phyloP scores from a whole-genome alignment of 1,284 basidiomycete genomes.

The Ceratobasidium sp. region DNA sequence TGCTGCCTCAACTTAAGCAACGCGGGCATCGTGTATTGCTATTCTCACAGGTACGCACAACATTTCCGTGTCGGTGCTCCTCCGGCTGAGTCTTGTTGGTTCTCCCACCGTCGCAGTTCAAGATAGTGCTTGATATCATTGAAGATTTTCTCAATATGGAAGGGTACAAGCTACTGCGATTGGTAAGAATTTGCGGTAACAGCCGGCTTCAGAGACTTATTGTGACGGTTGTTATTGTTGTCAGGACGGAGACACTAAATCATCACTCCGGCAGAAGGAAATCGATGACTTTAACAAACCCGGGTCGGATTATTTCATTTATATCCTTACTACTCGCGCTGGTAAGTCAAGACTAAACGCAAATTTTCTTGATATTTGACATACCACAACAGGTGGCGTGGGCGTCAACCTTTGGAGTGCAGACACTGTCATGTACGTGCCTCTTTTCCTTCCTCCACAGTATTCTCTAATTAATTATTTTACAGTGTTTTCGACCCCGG shows the following conservation, averaged over 20 bases:
- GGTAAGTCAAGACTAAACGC: constrained; percentile 84
- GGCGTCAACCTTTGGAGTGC: constrained; percentile 62
- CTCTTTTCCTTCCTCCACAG: background rate
- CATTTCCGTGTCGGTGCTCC: background rate
- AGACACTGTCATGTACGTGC: constrained; percentile 79
- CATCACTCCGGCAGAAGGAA: constrained; percentile 86
- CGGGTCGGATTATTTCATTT: constrained; percentile 88
- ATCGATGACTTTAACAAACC: constrained; percentile 95
- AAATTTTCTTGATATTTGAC: background rate
- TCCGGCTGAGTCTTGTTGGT: background rate
- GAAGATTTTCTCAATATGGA: constrained; percentile 90
- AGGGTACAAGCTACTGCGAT: constrained; percentile 87
- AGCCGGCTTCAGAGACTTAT: background rate
- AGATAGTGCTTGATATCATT: constrained; percentile 88
- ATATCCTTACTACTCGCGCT: constrained; percentile 92
- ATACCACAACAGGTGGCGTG: constrained; percentile 56
- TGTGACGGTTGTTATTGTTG: constrained; percentile 9
- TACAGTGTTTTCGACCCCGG: constrained; percentile 38
- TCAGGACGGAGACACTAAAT: constrained; percentile 91
- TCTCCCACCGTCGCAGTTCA: constrained; percentile 69
- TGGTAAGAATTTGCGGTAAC: constrained; percentile 65
- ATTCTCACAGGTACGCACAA: constrained; percentile 88
- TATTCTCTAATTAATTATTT: background rate
- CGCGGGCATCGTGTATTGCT: constrained; percentile 94
- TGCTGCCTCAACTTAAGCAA: constrained; percentile 89